A percentile compares a stretch with the other conserved stretches of the same genome.
These are phyloP conservation scores for Pichia norvegensis DNA, from an alignment of 1,139 yeast species.

Conservation along the genomic window DNA sequence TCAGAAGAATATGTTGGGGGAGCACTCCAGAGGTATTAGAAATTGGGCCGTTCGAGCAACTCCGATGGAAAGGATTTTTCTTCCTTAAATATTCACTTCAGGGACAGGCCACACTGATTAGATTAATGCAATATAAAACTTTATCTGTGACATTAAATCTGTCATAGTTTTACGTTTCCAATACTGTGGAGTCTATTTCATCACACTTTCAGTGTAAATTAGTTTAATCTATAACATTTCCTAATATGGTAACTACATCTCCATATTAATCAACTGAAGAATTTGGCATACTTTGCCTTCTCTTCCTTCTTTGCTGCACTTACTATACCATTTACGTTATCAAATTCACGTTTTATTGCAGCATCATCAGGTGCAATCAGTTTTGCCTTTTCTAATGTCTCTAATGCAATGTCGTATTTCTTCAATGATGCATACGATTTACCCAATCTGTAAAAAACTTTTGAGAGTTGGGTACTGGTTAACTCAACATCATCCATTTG, in stretches of 20 bases:
- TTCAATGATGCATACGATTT: slow-evolving; percentile 38
- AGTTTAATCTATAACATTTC: neutral
- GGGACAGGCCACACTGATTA: neutral
- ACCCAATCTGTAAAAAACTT: slow-evolving; percentile 55
- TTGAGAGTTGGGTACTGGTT: slow-evolving; percentile 43
- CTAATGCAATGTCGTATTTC: slow-evolving; percentile 43
- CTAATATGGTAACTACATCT: neutral
- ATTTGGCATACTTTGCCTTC: slow-evolving; percentile 15
- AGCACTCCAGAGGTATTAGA: too few relatives aligned
- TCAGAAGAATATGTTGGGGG: too few relatives aligned
- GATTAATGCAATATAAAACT: too few relatives aligned
- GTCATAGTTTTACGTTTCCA: too few relatives aligned
- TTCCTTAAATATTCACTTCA: too few relatives aligned
- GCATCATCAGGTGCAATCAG: slow-evolving; percentile 43
- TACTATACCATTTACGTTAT: slow-evolving; percentile 33
- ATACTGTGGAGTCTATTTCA: too few relatives aligned
- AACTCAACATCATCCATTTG: slow-evolving; percentile 36
- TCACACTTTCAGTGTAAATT: neutral
- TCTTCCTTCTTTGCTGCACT: slow-evolving; percentile 39
- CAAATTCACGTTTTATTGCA: slow-evolving; percentile 39
- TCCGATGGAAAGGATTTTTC: neutral
- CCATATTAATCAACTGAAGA: slow-evolving; percentile 10
- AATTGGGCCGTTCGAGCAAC: too few relatives aligned
- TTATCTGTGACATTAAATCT: too few relatives aligned
- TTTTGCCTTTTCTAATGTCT: slow-evolving; percentile 39